Evolutionary conservation across 2,329 filamentous ascomycete genomes (phyloP), one percentile per base, ranked within the genome.

Genomic region (Venturia nashicola): DNA sequence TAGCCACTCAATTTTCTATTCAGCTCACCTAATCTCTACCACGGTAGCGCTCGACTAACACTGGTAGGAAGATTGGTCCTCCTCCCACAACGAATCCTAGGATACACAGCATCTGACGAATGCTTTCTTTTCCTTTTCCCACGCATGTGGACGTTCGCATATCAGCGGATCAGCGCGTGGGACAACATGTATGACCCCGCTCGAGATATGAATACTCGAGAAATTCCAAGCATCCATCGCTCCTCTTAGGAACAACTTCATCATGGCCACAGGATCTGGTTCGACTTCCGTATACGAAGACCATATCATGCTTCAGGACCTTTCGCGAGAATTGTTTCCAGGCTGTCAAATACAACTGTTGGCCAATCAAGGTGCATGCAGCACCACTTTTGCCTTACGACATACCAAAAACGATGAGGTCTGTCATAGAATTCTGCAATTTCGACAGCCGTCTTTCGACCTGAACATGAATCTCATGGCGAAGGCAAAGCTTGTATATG

Each of bases 401-500:
- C 16, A 32, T 42, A 34, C 42, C 6, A 44, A 60, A 20, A n/a
- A 60, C 36, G 36, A 42, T 14, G 16, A 40, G 42, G 27, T 11
- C 18, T 32, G 57, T 18, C 39, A 55, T 14, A 59, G 23, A 14
- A 64, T 67, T 23, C 6, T 68, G 12, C 67, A 68, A 34, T 67
- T 66, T 48, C 62, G 66, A 0, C 60, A 66, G 2, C 34, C 57
- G 2, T 48, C 23, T 5, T 67, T 64, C 59, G 61, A 60, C 4
- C 27, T 68, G 16, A 43, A 67, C 54, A n/a, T 71, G n/a, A 8
- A 62, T 8, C 67, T 71, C 14, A 55, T 66, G 3, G 54, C 42
- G 3, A 66, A 65, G 18, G 73, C 73, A 5, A 67, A 60, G 46
- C 44, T 20, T 0, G 66, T 64, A 0, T 73, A 74, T 59, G 62